Conservation (phyloP, 495 filamentous ascomycete genomes). For the Rhizodiscina lignyota region DNA sequence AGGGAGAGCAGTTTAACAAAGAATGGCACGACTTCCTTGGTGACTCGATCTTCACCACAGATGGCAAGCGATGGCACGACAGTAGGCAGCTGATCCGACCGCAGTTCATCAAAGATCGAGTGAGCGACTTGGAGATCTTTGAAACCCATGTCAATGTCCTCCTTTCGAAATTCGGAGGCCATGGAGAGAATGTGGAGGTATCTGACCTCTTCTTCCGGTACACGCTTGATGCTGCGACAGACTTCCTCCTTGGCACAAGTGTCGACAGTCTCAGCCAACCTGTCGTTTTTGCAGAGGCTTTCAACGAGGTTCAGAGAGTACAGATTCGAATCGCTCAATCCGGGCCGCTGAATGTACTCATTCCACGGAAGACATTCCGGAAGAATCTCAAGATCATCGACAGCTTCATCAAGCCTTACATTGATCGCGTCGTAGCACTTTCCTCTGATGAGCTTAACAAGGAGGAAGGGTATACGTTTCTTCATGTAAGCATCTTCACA, state of each 20-base stretch:
- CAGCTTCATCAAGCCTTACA: constrained; percentile 33
- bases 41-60: constrained; percentile 40
- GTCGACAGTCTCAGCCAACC: constrained; percentile 34
- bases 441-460: constrained; percentile 33
- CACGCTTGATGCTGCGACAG: constrained; percentile 41
- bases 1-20: constrained; percentile 31
- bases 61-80: constrained; percentile 36
- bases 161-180: constrained; percentile 18
- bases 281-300: constrained; percentile 33
- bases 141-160: constrained; percentile 29
- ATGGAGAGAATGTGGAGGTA: constrained; percentile 30
- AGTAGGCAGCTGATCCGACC: constrained; percentile 36
- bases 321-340: constrained; percentile 29
- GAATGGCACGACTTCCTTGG: constrained; percentile 39
- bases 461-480: constrained; percentile 26
- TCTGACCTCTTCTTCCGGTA: constrained; percentile 34
- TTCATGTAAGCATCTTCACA: too few species aligned
- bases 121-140: constrained; percentile 33
- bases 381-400: constrained; percentile 28
- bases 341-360: constrained; percentile 25
- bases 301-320: constrained; percentile 33
- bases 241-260: constrained; percentile 38
- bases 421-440: constrained; percentile 31
- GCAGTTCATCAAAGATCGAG: constrained; percentile 38
- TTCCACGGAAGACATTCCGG: constrained; percentile 28